Conservation (phyloP, 352 stramenopile genomes). For the Phytophthora vignae region DNA sequence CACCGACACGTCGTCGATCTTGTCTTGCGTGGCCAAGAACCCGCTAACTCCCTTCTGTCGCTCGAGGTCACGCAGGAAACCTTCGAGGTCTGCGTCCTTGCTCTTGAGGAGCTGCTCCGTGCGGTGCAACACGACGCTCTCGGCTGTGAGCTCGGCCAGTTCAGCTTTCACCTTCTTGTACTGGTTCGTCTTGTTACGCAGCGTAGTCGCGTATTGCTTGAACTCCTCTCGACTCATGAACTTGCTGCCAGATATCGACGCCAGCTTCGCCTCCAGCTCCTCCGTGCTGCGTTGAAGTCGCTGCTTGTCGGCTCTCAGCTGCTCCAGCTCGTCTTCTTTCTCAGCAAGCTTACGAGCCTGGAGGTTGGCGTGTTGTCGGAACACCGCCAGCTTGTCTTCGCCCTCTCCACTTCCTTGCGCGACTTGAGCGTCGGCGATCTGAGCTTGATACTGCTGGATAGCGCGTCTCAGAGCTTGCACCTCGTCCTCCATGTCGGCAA, state of each 20-base stretch:
- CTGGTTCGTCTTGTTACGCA: conserved; percentile 93
- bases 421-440: conserved; percentile 81
- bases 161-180: conserved; percentile 93
- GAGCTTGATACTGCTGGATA: conserved; percentile 71
- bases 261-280: conserved; percentile 72
- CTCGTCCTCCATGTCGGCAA: conserved; percentile 89
- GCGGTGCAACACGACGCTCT: conserved; percentile 91
- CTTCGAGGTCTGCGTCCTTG: conserved; percentile 85
- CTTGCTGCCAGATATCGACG: conserved; percentile 53
- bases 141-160: conserved; percentile 83
- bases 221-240: conserved; percentile 92
- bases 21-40: conserved; percentile 88
- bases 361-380: conserved; percentile 89
- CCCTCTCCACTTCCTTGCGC: conserved; percentile 48
- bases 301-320: conserved; percentile 60
- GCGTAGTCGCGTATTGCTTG: conserved; percentile 86
- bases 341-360: conserved; percentile 89
- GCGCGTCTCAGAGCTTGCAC: conserved; percentile 63
- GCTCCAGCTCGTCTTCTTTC: conserved; percentile 91
- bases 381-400: conserved; percentile 93
- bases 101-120: conserved; percentile 93
- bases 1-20: conserved; percentile 89
- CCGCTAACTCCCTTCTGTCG: conserved; percentile 85
- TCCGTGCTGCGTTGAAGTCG: conserved; percentile 79
- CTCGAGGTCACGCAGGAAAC: conserved; percentile 87